phyloP scores from a whole-genome alignment of 441 rosid species.

The Geranium incanum region DNA sequence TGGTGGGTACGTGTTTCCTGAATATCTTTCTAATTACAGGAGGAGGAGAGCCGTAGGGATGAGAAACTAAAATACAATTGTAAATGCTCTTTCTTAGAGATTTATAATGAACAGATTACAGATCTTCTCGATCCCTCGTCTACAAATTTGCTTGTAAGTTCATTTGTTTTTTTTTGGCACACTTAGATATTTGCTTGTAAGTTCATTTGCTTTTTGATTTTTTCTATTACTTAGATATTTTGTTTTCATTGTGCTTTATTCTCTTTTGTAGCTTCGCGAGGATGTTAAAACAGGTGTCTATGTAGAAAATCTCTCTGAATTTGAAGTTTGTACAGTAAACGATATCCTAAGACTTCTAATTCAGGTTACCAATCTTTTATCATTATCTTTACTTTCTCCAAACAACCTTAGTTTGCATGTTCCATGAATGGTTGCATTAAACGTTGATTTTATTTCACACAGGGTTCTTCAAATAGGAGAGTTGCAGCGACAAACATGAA shows the following conservation, averaged over 20 bases:
- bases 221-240: not conserved
- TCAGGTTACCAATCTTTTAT: constrained; percentile 45
- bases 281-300: constrained; percentile 80
- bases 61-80: constrained; percentile 80
- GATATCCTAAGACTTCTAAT: constrained; percentile 75
- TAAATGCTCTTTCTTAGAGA: constrained; percentile 97
- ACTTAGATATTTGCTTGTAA: constrained; percentile 57
- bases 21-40: constrained; percentile 41
- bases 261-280: constrained; percentile 65
- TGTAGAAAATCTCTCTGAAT: constrained; percentile 95
- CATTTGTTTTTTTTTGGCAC: constrained; percentile 11
- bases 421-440: constrained; percentile 11
- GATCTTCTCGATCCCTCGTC: constrained; percentile 97
- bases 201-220: constrained; percentile 21
- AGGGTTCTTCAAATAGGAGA: constrained; percentile 92
- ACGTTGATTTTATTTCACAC: constrained; percentile 17
- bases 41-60: constrained; percentile 93
- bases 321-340: constrained; percentile 70
- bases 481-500: constrained; percentile 99
- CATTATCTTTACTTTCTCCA: constrained; percentile 1
- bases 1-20: constrained; percentile 2
- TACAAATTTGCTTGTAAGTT: constrained; percentile 63
- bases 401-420: not conserved
- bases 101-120: constrained; percentile 85
- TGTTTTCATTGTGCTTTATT: constrained; percentile 14